Evolutionary conservation across 352 stramenopile genomes (phyloP), one percentile per base, ranked within the genome.

Genomic region (Saprolegnia parasitica): DNA sequence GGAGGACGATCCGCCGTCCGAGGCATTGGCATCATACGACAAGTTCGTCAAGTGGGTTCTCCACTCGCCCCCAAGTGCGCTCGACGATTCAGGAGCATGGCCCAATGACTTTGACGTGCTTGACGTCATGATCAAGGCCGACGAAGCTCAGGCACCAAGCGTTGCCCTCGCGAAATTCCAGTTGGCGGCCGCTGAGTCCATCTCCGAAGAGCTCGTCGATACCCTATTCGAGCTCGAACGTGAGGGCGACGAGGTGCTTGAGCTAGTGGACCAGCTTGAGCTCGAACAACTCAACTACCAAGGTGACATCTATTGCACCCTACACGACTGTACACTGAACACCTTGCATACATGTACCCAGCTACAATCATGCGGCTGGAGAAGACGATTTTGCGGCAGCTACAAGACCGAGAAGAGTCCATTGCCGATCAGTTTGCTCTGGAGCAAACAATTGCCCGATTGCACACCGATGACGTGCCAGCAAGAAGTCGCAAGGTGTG

Each of bases 11-110:
- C 63, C 63, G 26, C 63, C 63, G 2, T 49, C 46, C 10, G 46
- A 70, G n/a, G 63, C 29, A 10, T 21, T 70, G n/a, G 63, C 54
- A 8, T 70, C 63, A 11, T 70, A 62, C 26, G 63, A 60, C 37
- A 13, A 39, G 16, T 70, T 70, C 42, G 63, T 70, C 35, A 60
- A 70, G 37, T 70, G 63, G 63, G 63, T 70, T 15, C 40, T 70
- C 13, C 40, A 24, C 16, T 70, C 63, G 13, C 63, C 63, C 9
- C 54, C 54, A 11, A 20, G 45, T n/a, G 55, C 63, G 15, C 20
- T 70, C 9, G 63, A 62, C 15, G 63, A 26, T 21, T 18, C n/a
- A 1, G 18, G 9, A 15, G 21, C 26, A 15, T 70, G 63, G 63
- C 63, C 63, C 4, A 18, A 20, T 13, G 63, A 70, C 37, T n/a